These are phyloP conservation scores for Rubus idaeus DNA, from an alignment of 306 rosid genomes.

Conservation along the genomic window DNA sequence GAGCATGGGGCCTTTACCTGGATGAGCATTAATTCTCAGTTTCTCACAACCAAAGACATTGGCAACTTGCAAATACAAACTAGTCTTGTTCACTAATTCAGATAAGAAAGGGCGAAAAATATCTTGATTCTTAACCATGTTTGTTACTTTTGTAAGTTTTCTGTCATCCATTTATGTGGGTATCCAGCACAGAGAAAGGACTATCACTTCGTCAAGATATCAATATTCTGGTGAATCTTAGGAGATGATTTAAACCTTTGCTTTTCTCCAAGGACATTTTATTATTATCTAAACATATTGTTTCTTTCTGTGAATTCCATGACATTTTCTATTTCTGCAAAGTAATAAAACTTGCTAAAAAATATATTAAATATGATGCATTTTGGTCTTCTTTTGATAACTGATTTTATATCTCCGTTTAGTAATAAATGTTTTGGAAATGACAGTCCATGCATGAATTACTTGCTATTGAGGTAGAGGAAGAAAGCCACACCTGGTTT, in stretches of 20 bases:
- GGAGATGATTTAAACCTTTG: neutral
- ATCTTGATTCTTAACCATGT: conserved; percentile 2
- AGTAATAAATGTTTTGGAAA: neutral
- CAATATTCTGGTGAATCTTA: neutral
- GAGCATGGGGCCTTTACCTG: conserved; percentile 10
- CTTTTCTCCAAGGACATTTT: neutral
- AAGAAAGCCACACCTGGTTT: conserved; percentile 12
- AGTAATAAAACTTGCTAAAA: no score
- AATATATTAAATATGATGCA: neutral
- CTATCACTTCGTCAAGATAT: neutral
- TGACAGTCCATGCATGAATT: neutral
- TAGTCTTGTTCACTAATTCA: conserved; percentile 1
- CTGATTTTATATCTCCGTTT: neutral
- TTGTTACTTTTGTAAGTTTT: neutral
- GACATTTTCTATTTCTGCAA: neutral
- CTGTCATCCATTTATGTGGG: neutral
- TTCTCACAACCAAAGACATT: neutral
- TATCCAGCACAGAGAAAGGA: neutral
- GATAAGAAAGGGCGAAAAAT: neutral
- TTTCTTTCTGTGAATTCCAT: neutral
- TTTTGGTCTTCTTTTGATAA: neutral
- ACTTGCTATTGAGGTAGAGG: neutral
- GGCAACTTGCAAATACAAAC: conserved; percentile 11
- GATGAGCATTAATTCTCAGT: neutral
- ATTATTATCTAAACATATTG: neutral